Evolutionary conservation across 352 stramenopile genomes (phyloP), one percentile per base, ranked within the genome.

Genomic region (Phytopythium aichiense): DNA sequence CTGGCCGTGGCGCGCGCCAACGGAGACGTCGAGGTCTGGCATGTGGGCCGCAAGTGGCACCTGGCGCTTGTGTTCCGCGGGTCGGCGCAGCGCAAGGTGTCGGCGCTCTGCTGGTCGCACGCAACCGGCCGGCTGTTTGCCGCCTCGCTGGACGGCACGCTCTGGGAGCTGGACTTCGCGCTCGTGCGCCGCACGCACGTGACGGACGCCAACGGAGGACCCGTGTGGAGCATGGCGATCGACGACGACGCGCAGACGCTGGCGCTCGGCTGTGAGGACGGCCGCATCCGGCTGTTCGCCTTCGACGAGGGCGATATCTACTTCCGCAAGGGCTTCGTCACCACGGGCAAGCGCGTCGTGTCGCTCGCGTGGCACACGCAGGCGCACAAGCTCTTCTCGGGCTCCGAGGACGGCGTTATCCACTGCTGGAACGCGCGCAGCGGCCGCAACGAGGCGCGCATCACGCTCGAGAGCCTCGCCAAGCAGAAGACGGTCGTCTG

Each of bases 221-320:
- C 90, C 35, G 81, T 96, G 50, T 97, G 90, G 90, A 90, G 81
- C 65, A 88, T 97, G 81, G 81, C 77, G 7, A 69, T 92, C 58
- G 78, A 94, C 60, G 51, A 74, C n/a, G 58, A 68, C 12, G 66
- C 68, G 12, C 73, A 89, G 56, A 59, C 84, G 33, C 66, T 97
- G 25, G 91, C 89, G 2, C 76, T 97, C 8, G 91, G 89, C 51
- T 97, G 90, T 55, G 91, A 98, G 58, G 90, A 98, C 61, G 91
- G 91, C 40, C 79, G 86, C 66, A 85, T 97, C n/a, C 87, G 88
- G 18, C 64, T 98, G 28, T 98, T 97, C 59, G 85, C 81, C 38
- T 89, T 91, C 56, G 52, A 72, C 28, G 73, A 87, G 33, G 72
- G 92, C 37, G 73, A 69, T 56, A 33, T 97, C 12, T 84, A 90